A percentile compares a stretch with the other conserved stretches of the same genome.
phyloP scores from a whole-genome alignment of 768 basidiomycete species.

The Sporobolomyces phaffii region DNA sequence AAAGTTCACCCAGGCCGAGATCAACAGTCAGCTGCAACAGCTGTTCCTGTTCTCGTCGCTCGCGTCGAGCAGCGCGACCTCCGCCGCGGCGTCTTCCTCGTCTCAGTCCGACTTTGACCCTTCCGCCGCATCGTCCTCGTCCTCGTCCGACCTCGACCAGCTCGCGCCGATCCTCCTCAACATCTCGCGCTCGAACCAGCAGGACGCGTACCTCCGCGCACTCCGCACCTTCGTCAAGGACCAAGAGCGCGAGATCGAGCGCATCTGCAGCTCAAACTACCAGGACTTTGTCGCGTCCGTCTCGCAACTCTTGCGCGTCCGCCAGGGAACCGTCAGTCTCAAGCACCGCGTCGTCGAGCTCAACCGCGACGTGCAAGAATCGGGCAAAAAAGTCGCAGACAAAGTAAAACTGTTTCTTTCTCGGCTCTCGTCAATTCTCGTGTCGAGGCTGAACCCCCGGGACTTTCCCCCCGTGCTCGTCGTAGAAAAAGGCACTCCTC shows the following conservation, averaged over 20 bases:
- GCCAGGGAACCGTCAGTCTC: constrained; percentile 91
- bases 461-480: neutral
- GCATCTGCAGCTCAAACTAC: constrained; percentile 91
- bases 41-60: constrained; percentile 32
- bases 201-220: constrained; percentile 75
- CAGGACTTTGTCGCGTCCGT: constrained; percentile 94
- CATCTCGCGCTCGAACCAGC: constrained; percentile 45
- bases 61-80: neutral
- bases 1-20: constrained; percentile 69
- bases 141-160: constrained; percentile 26
- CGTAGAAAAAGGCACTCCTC: constrained; percentile 69
- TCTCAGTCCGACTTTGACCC: neutral
- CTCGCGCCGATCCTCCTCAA: constrained; percentile 37
- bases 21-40: constrained; percentile 76
- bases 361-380: constrained; percentile 78
- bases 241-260: constrained; percentile 93
- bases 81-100: neutral
- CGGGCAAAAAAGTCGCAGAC: constrained; percentile 79
- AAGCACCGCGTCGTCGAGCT: constrained; percentile 83
- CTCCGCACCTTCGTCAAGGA: constrained; percentile 81
- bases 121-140: neutral
- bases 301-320: constrained; percentile 89
- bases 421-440: neutral
- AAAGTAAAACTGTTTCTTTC: constrained; percentile 53
- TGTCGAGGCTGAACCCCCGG: too few species aligned